Percentiles rank a stretch among this genome's conserved stretches.
phyloP scores from a whole-genome alignment of 768 basidiomycete species.

The Mycena crocata region DNA sequence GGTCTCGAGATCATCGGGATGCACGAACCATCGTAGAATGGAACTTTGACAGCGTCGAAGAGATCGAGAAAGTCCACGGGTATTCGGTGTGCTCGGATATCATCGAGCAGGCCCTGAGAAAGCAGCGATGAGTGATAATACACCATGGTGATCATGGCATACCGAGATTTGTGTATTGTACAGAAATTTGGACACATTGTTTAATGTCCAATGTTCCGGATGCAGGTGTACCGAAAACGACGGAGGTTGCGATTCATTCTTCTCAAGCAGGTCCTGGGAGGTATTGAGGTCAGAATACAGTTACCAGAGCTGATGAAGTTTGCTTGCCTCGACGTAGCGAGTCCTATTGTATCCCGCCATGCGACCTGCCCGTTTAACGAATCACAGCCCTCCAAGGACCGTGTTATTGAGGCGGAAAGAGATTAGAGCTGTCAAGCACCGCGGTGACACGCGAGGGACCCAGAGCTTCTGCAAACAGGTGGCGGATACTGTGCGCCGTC shows the following conservation, averaged over 20 bases:
- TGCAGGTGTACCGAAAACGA: constrained; percentile 86
- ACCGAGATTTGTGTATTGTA: constrained; percentile 85
- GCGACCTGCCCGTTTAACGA: too few relatives aligned
- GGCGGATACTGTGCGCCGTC: too few relatives aligned
- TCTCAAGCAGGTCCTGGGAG: constrained; percentile 66
- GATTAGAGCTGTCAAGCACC: constrained; percentile 21
- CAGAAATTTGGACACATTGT: constrained; percentile 83
- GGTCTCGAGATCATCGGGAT: neutral
- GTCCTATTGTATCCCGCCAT: constrained; percentile 85
- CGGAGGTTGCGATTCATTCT: constrained; percentile 65
- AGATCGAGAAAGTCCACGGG: constrained; percentile 88
- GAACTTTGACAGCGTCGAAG: constrained; percentile 77
- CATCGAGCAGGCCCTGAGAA: constrained; percentile 77
- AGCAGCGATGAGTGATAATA: neutral
- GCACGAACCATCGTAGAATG: constrained; percentile 84
- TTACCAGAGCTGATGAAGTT: neutral
- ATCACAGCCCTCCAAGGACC: too few relatives aligned
- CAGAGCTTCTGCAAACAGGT: too few relatives aligned
- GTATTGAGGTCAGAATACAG: neutral
- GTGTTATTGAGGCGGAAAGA: constrained; percentile 21
- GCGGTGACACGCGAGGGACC: constrained; percentile 21
- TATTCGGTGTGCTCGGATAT: constrained; percentile 85
- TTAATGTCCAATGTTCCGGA: constrained; percentile 85
- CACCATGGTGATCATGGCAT: neutral
- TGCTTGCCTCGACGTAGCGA: constrained; percentile 58